Evolutionary conservation across 2,329 filamentous ascomycete species (phyloP), one percentile per base, ranked within the genome.

Genomic region (Geosmithia morbida): DNA sequence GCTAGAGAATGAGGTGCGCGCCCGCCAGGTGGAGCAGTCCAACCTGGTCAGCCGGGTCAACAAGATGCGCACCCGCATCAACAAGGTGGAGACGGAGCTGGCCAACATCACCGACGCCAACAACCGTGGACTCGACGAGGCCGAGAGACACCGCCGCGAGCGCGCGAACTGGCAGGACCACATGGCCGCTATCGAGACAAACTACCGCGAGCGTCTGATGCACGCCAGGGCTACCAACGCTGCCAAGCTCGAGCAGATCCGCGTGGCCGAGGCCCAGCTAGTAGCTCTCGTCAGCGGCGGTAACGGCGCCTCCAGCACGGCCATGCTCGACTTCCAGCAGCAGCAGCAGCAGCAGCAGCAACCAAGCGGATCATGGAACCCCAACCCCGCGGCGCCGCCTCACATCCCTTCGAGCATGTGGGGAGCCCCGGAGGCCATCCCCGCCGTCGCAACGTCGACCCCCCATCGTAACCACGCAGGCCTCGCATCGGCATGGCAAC

Each of bases 61-160:
- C 66, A 85, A 85, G 64, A 79, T 87, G 41, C 76, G 78, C 48
- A 72, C 76, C 22, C 80, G 85, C 46, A 82, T 85, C 55, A 72
- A 74, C 57, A 86, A 86, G 66, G 77, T 87, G 20, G 79, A 83
- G 53, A 80, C 77, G 53, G 84, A 88, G 61, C 74, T 84, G 54
- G 78, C 80, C 48, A 79, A 80, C 55, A 80, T 88, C 54, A 72
- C 74, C 20, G 78, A 83, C 54, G 83, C 83, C 54, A 85, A 85
- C 59, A 72, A 70, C 46, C 73, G 79, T 45, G 79, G 78, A 1
- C 67, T 81, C 18, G 74, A 80, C 51, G 79, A 81, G 58, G 81
- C 77, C 48, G 78, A 79, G 54, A 72, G 75, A 10, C 70, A 72
- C 40, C 68, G 68, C 11, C 74, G 77, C 54, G 70, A 74, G 48